A percentile compares a stretch with the other conserved stretches of the same genome.
Evolutionary conservation across 371 early-diverging fungal species (phyloP).

Genomic region (Gilbertella persicaria): DNA sequence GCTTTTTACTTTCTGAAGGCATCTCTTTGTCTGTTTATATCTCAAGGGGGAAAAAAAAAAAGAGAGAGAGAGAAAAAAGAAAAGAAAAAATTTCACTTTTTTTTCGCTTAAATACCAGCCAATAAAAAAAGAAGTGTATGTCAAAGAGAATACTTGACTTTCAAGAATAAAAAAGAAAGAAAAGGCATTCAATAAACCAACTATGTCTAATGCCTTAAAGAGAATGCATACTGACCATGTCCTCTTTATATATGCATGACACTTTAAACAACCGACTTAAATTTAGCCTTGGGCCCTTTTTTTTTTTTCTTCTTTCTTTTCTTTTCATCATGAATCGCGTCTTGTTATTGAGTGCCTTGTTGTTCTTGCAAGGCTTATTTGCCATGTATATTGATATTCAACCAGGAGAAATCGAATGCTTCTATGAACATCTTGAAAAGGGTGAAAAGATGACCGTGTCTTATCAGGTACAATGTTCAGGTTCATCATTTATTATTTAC

Average conservation of each 20-base stretch:
- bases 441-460: constrained; percentile 68
- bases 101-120: too few species aligned
- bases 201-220: too few species aligned
- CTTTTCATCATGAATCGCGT: constrained; percentile 9
- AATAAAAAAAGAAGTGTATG: too few species aligned
- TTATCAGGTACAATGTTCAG: constrained; percentile 51
- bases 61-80: constrained; percentile 7
- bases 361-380: constrained; percentile 6
- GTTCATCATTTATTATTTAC: too few species aligned
- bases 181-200: too few species aligned
- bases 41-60: background rate
- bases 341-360: constrained; percentile 16
- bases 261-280: too few species aligned
- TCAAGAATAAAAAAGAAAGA: too few species aligned
- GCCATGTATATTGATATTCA: constrained; percentile 13
- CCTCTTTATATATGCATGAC: too few species aligned
- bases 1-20: constrained; percentile 49
- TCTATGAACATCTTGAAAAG: constrained; percentile 58
- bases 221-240: too few species aligned
- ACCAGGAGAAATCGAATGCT: constrained; percentile 47
- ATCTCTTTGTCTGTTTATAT: constrained; percentile 14
- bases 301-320: background rate
- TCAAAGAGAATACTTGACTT: too few species aligned
- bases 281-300: too few species aligned
- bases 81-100: background rate